Conservation (phyloP, 2,329 filamentous ascomycete species). For the Botryotinia narcissicola region DNA sequence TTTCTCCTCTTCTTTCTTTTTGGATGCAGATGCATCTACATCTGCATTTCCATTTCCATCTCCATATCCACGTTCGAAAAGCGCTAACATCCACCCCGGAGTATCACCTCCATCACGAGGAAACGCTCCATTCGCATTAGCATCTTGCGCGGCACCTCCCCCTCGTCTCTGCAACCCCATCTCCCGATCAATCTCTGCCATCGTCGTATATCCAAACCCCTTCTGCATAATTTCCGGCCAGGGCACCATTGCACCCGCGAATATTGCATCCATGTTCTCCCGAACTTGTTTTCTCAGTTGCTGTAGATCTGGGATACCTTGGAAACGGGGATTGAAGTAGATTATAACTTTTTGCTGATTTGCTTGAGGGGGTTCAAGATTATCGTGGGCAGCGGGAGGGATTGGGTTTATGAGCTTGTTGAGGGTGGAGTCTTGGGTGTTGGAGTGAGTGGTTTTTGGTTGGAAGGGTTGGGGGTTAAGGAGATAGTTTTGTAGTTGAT, state of each 20-base stretch:
- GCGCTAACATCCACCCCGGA: background rate
- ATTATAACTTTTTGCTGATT: rapidly evolving
- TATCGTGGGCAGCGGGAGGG: background rate
- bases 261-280: background rate
- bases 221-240: background rate
- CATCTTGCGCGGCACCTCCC: background rate
- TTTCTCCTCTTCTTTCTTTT: background rate
- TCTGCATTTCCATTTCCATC: background rate
- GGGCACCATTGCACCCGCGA: background rate
- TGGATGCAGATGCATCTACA: background rate
- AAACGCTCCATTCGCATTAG: background rate
- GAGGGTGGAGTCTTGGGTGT: background rate
- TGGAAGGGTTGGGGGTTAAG: background rate
- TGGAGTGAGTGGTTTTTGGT: background rate
- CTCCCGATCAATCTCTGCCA: background rate
- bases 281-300: background rate
- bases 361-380: background rate
- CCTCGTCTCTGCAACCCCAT: background rate
- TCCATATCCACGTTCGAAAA: background rate
- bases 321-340: background rate
- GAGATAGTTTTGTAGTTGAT: background rate
- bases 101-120: background rate
- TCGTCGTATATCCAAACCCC: background rate
- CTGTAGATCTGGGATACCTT: background rate
- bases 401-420: background rate